phyloP scores from a whole-genome alignment of 2,329 filamentous ascomycete species.

The Leptographium procerum region DNA sequence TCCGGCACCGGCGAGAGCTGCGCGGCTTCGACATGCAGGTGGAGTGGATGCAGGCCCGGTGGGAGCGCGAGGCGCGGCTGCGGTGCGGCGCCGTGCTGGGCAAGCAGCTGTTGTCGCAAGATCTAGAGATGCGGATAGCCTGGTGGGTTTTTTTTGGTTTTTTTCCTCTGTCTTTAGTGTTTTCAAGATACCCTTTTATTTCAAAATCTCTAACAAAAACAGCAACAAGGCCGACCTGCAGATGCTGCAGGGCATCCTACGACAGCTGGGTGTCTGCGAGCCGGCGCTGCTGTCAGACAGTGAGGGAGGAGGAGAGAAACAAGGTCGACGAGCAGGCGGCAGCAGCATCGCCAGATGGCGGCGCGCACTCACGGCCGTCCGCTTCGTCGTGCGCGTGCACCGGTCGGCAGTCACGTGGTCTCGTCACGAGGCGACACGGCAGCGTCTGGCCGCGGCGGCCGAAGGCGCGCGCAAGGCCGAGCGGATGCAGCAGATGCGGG shows the following conservation, averaged over 20 bases:
- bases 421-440: slow-evolving; percentile 38
- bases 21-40: slow-evolving; percentile 81
- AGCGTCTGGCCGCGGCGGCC: slow-evolving; percentile 35
- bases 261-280: slow-evolving; percentile 32
- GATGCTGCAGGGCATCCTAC: slow-evolving; percentile 74
- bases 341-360: slow-evolving; percentile 3
- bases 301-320: background rate
- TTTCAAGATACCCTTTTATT: slow-evolving; percentile 26
- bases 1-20: slow-evolving; percentile 62
- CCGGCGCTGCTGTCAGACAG: slow-evolving; percentile 12
- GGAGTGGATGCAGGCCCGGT: slow-evolving; percentile 74
- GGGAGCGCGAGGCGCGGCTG: slow-evolving; percentile 69
- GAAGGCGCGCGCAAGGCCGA: slow-evolving; percentile 35
- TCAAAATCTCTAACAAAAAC: slow-evolving; percentile 6
- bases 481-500: slow-evolving; percentile 27
- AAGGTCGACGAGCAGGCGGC: slow-evolving; percentile 15
- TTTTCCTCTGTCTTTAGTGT: background rate
- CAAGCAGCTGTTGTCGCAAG: slow-evolving; percentile 71
- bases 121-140: slow-evolving; percentile 73
- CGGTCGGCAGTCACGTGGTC: slow-evolving; percentile 37
- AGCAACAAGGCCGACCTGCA: slow-evolving; percentile 89
- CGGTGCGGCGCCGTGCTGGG: slow-evolving; percentile 72
- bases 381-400: slow-evolving; percentile 41
- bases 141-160: slow-evolving; percentile 53
- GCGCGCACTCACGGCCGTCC: slow-evolving; percentile 24